These are phyloP conservation scores for Mucuna pruriens DNA, from an alignment of 306 rosid genomes.

Conservation along the genomic window DNA sequence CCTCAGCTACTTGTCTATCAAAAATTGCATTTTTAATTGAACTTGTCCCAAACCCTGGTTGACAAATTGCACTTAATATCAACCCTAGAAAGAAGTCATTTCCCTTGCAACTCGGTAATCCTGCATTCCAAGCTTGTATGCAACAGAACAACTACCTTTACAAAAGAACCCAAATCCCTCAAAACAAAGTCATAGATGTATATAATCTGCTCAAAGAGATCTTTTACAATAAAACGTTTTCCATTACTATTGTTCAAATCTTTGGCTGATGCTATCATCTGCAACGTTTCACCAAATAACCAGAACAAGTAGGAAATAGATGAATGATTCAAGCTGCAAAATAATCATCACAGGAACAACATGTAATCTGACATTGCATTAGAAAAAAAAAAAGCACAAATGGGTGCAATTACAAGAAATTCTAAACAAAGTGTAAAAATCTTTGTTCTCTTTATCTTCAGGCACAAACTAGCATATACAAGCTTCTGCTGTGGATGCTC, in stretches of 20 bases:
- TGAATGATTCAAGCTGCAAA: neutral
- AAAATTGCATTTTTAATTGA: neutral
- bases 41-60: neutral
- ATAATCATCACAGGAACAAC: neutral
- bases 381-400: neutral
- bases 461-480: neutral
- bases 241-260: neutral
- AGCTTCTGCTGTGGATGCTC: neutral
- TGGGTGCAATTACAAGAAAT: neutral
- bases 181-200: neutral
- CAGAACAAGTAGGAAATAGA: neutral
- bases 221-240: neutral
- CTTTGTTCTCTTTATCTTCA: neutral
- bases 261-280: neutral
- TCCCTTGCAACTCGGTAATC: neutral
- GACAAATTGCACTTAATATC: neutral
- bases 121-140: neutral
- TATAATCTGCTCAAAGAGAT: neutral
- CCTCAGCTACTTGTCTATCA: neutral
- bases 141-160: neutral
- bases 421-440: neutral
- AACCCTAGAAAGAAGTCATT: neutral
- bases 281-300: neutral
- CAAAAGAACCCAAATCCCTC: neutral
- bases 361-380: neutral